Evolutionary conservation across 768 basidiomycete genomes (phyloP).

Genomic region (Boletus sp.): DNA sequence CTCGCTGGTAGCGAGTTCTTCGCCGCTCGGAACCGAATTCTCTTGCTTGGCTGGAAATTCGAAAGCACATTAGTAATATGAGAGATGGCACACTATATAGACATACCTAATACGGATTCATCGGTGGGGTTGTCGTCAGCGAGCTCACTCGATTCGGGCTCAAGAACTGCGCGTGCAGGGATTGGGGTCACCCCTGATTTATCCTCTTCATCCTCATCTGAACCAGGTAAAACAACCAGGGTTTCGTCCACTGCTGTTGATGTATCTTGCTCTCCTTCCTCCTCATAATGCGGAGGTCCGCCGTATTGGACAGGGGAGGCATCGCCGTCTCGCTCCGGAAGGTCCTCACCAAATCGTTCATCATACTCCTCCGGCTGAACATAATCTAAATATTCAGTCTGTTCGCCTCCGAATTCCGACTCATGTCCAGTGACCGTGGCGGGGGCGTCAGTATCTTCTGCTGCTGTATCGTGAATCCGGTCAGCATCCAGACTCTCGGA

Average conservation of each 20-base stretch:
- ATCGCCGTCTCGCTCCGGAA: slow-evolving; percentile 29
- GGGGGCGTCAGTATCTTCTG: slow-evolving; percentile 24
- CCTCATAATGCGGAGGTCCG: slow-evolving; percentile 22
- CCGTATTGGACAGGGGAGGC: slow-evolving; percentile 13
- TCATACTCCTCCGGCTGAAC: slow-evolving; percentile 36
- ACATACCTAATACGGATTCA: slow-evolving; percentile 11
- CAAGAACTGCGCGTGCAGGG: slow-evolving; percentile 3
- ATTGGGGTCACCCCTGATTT: slow-evolving; percentile 16
- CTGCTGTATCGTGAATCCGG: slow-evolving; percentile 22
- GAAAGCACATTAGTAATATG: slow-evolving; percentile 1
- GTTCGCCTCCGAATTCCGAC: slow-evolving; percentile 30
- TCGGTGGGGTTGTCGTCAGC: neutral
- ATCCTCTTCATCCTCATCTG: slow-evolving; percentile 15
- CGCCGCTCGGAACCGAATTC: neutral
- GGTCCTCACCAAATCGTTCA: slow-evolving; percentile 35
- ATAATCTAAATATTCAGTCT: slow-evolving; percentile 34
- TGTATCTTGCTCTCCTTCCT: slow-evolving; percentile 22
- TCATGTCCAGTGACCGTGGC: slow-evolving; percentile 6
- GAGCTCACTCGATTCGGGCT: slow-evolving; percentile 2
- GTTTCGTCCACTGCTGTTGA: slow-evolving; percentile 21
- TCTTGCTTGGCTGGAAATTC: slow-evolving; percentile 9
- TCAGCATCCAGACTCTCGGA: slow-evolving; percentile 29
- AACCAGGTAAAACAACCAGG: slow-evolving; percentile 6
- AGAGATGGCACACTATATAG: neutral
- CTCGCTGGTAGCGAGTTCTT: slow-evolving; percentile 1